Evolutionary conservation across 129 eudicot species (phyloP), one percentile per base, ranked within the genome.

Genomic region (Flaveria robusta): DNA sequence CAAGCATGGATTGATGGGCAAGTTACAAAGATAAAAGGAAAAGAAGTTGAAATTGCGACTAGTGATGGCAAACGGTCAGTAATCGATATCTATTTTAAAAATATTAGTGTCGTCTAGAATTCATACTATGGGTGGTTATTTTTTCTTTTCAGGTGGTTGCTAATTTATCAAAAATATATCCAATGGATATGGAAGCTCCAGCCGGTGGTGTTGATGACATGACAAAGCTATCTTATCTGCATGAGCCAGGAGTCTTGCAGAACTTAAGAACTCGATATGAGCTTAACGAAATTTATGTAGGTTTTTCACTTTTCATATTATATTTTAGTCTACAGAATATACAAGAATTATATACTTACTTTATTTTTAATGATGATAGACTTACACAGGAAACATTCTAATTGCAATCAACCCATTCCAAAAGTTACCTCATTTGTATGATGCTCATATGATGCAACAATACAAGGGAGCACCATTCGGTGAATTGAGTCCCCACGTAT

Each of bases 121-220:
- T 66, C 42, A 51, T 72, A 74, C 51, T 47, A 16, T 64, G 54
- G 74, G 26, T 59, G 26, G 27, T 8, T 18, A 0, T 8, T 54
- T 54, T 0, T 54, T 54, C n/a, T 72, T 16, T 74, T 75, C 86
- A 95, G 99, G 84, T 95, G 54, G 90, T 86, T 79, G 80, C 82
- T 60, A 91, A 89, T 80, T 65, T 95, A 77, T 91, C 96, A 81
- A 91, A 86, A 72, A 12, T 95, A 66, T 85, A 89, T 85, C 99
- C 99, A 5, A 91, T 79, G 83, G 99, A 95, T 82, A 72, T 77
- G 85, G 99, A 95, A 91, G 99, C 97, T 83, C 93, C 97, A 46
- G 88, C 97, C 62, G 99, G 94, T 10, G 99, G 99, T 74, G 97
- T 95, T 67, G 99, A 95, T 87, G 99, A 95, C 89, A 95, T 95